A percentile compares a stretch with the other conserved stretches of the same genome.
phyloP scores from a whole-genome alignment of 2,329 filamentous ascomycete genomes.

The Claviceps cyperi region DNA sequence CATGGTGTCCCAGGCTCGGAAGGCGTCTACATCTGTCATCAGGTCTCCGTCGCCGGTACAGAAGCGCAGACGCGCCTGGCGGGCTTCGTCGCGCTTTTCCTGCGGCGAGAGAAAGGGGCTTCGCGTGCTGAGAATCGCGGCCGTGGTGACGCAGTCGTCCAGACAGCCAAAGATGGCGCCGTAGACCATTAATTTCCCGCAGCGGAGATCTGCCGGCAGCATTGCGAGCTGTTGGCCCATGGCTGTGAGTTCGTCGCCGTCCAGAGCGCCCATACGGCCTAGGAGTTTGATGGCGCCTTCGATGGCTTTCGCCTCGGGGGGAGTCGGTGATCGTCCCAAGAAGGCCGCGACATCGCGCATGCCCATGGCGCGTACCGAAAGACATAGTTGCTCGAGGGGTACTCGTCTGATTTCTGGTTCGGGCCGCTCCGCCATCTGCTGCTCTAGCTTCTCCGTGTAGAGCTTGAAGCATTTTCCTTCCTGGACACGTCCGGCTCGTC shows the following conservation, averaged over 20 bases:
- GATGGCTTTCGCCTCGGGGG: slow-evolving; percentile 72
- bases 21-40: slow-evolving; percentile 73
- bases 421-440: slow-evolving; percentile 73
- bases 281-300: slow-evolving; percentile 71
- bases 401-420: slow-evolving; percentile 91
- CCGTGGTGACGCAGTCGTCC: slow-evolving; percentile 75
- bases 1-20: slow-evolving; percentile 66
- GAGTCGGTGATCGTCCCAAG: slow-evolving; percentile 73
- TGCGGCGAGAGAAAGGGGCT: slow-evolving; percentile 77
- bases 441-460: slow-evolving; percentile 75
- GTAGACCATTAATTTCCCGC: slow-evolving; percentile 90
- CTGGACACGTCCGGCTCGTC: slow-evolving; percentile 83
- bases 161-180: slow-evolving; percentile 88
- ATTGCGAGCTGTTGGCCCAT: slow-evolving; percentile 87
- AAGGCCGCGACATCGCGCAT: slow-evolving; percentile 70
- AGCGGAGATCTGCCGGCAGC: slow-evolving; percentile 85
- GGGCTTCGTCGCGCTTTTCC: slow-evolving; percentile 69
- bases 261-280: slow-evolving; percentile 73
- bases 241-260: slow-evolving; percentile 74
- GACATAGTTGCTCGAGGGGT: slow-evolving; percentile 82
- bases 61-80: slow-evolving; percentile 61
- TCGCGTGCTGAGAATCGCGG: slow-evolving; percentile 78
- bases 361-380: slow-evolving; percentile 92
- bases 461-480: slow-evolving; percentile 91
- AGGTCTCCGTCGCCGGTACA: slow-evolving; percentile 71